phyloP scores from a whole-genome alignment of 2,329 filamentous ascomycete genomes.

The Hymenoscyphus infarciens region DNA sequence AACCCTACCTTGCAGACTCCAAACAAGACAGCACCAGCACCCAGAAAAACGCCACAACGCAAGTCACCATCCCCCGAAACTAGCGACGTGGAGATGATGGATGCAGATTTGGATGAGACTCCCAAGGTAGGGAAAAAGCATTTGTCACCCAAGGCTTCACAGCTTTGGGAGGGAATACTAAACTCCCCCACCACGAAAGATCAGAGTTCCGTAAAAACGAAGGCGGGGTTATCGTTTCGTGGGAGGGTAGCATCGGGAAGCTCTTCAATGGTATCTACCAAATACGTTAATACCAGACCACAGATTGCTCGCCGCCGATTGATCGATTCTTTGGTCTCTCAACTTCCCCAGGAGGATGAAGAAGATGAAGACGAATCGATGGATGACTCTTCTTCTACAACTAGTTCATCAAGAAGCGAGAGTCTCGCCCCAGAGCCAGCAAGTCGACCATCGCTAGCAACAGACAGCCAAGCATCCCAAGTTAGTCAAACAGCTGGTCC shows the following conservation, averaged over 20 bases:
- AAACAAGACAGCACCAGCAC: slow-evolving; percentile 13
- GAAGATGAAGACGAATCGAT: slow-evolving; percentile 14
- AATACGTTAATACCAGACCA: background rate
- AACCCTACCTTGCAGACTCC: slow-evolving; percentile 3
- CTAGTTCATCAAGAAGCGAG: slow-evolving; percentile 18
- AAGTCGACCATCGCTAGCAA: slow-evolving; percentile 10
- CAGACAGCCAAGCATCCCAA: slow-evolving; percentile 30
- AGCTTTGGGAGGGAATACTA: slow-evolving; percentile 31
- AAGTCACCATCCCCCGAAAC: slow-evolving; percentile 19
- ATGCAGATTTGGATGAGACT: slow-evolving; percentile 16
- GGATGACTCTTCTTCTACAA: background rate
- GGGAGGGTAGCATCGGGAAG: background rate
- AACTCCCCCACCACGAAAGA: slow-evolving; percentile 17
- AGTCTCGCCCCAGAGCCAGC: slow-evolving; percentile 18
- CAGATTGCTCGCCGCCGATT: slow-evolving; percentile 29
- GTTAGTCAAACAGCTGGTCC: slow-evolving; percentile 29
- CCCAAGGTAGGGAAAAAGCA: slow-evolving; percentile 6
- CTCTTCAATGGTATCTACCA: background rate
- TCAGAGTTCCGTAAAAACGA: slow-evolving; percentile 10
- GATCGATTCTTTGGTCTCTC: slow-evolving; percentile 36
- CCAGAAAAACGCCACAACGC: background rate
- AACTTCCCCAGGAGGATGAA: slow-evolving; percentile 20
- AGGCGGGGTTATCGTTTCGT: background rate
- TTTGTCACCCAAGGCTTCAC: slow-evolving; percentile 29
- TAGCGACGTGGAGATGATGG: slow-evolving; percentile 26